Base-by-base conservation (phyloP, 1,284 basidiomycete species). In the Psilocybe mexicana region DNA sequence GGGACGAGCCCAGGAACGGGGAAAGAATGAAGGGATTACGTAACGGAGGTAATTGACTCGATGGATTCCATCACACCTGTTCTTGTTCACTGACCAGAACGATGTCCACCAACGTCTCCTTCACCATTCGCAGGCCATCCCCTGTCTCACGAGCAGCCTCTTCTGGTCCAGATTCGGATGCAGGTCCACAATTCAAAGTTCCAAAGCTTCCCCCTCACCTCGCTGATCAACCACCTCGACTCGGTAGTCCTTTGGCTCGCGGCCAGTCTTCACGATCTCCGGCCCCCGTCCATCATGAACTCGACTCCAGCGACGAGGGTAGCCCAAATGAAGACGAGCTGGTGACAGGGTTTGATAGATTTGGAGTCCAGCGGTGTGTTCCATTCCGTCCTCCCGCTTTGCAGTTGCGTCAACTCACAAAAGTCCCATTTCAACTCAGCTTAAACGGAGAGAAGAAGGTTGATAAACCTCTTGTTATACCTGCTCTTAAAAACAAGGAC, bases 401-500 rank as follows among this genome's bases (percentile, higher is more conserved):
- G 64, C 77, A 76, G 71, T 71, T 68, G 74, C 77, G 77, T 82
- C 81, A 86, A 81, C 85, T 87, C 83, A 87, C 85, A 82, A 69
- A 72, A 84, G 85, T 63, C 58, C 61, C 54, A 40, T 63, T 61
- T 61, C 62, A 64, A 48, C 58, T 50, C 69, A 86, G 83, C 60
- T 65, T 78, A 25, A 72, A 79, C 61, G 69, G 66, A 43, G 75
- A 80, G 59, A 79, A 79, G 60, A 69, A 58, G 40, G 72, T 81
- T 26, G 70, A 87, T 46, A 83, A 78, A 2, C 91, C 90, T 0
- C 81, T 96, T 10, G 85, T 96, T 33, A 97, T 98, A 50, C 87
- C 93, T 3, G 78, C 92, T 0, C 77, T 90, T 43, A 80, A 93
- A 62, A 95, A 97, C 68, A 83, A 85, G 36, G 94, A 97, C 70